A percentile compares a stretch with the other conserved stretches of the same genome.
Evolutionary conservation across 495 filamentous ascomycete species (phyloP).

Genomic region (Hypoxylon lenormandii): DNA sequence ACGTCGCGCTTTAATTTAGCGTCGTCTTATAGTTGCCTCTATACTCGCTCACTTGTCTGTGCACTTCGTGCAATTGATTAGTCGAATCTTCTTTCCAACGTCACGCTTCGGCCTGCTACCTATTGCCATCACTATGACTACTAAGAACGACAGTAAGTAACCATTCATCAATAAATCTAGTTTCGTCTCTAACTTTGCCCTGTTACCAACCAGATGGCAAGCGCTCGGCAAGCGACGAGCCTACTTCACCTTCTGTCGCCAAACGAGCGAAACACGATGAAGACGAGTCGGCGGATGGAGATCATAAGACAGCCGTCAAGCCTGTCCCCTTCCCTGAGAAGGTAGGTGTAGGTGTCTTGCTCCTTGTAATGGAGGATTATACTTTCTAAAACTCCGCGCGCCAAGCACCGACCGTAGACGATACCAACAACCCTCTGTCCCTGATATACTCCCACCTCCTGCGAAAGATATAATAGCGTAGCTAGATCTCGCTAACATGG

Average conservation of each 20-base stretch:
- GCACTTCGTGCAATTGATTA: neutral
- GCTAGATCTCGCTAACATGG: conserved; percentile 11
- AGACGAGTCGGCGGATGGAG: conserved; percentile 64
- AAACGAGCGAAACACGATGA: conserved; percentile 71
- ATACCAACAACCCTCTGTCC: conserved; percentile 1
- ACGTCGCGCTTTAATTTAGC: neutral
- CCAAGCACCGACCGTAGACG: neutral
- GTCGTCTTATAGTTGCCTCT: no score
- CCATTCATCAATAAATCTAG: neutral
- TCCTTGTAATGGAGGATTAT: neutral
- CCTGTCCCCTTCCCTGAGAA: conserved; percentile 87
- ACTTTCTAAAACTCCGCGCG: no score
- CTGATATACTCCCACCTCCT: neutral
- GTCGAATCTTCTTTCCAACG: neutral
- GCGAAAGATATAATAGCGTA: neutral
- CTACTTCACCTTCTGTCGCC: conserved; percentile 69
- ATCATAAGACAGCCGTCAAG: conserved; percentile 63
- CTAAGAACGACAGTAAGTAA: conserved; percentile 63
- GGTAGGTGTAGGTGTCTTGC: conserved; percentile 56
- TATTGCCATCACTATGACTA: conserved; percentile 46
- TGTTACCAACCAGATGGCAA: conserved; percentile 66
- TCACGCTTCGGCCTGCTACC: conserved; percentile 4
- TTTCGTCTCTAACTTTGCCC: conserved; percentile 18
- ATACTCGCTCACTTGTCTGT: neutral
- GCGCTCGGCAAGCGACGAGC: conserved; percentile 82